Conservation (phyloP, 441 rosid species). For the Gossypium gossypioides region DNA sequence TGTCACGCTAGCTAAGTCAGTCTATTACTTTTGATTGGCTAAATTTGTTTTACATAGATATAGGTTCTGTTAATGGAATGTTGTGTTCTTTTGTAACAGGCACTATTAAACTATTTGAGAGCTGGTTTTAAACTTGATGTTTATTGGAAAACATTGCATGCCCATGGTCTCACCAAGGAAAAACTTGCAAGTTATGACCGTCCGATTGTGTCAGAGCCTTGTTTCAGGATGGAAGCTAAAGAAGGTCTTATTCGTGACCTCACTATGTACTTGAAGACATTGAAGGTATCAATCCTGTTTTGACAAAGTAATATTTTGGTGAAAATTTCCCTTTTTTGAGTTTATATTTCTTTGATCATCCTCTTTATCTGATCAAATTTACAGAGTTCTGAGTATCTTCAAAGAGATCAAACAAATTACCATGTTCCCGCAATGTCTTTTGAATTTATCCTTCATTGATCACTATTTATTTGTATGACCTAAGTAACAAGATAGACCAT, state of each 20-base stretch:
- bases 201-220: conserved; percentile 42
- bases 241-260: conserved; percentile 61
- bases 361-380: too few relatives aligned
- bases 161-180: conserved; percentile 52
- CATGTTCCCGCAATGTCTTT: too few relatives aligned
- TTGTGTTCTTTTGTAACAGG: conserved; percentile 30
- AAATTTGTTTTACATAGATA: conserved; percentile 8
- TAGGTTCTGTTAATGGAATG: conserved; percentile 8
- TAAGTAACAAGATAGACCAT: not conserved
- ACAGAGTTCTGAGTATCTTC: too few relatives aligned
- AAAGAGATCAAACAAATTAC: too few relatives aligned
- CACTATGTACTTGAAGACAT: conserved; percentile 54
- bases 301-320: not conserved
- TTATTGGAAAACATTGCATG: conserved; percentile 53
- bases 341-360: not conserved
- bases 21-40: not conserved
- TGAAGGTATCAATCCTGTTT: conserved; percentile 34
- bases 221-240: conserved; percentile 37
- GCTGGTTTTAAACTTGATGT: conserved; percentile 41
- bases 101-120: conserved; percentile 50
- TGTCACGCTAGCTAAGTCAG: not conserved
- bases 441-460: not conserved
- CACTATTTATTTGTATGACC: not conserved
- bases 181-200: conserved; percentile 53
- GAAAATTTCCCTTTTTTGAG: not conserved